A percentile compares a stretch with the other conserved stretches of the same genome.
Conservation (phyloP, 805 yeast species). For the Debaryomyces castellii region DNA sequence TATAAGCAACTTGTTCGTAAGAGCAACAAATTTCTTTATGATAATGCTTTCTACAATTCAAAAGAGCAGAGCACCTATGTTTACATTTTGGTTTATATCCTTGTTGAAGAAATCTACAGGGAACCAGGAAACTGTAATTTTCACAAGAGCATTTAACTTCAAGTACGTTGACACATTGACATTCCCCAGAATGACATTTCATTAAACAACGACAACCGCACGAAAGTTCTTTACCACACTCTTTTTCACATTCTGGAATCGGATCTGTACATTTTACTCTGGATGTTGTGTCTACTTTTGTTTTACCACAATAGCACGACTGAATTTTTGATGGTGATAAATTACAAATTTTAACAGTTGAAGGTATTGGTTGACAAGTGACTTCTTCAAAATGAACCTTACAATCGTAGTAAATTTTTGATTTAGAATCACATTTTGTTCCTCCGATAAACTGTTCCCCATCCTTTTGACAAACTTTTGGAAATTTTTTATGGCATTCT, state of each 20-base stretch:
- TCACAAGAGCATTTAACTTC: conserved; percentile 64
- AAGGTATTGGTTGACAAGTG: conserved; percentile 52
- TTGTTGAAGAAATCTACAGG: conserved; percentile 57
- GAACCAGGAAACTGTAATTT: conserved; percentile 52
- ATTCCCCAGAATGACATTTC: conserved; percentile 75
- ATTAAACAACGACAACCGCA: conserved; percentile 77
- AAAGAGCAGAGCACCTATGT: conserved; percentile 68
- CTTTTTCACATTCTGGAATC: conserved; percentile 68
- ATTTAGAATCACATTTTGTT: conserved; percentile 27
- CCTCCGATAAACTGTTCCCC: conserved; percentile 29
- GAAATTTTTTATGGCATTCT: conserved; percentile 44
- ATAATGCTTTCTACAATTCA: conserved; percentile 79
- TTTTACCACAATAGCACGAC: conserved; percentile 81
- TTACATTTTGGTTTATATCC: conserved; percentile 61
- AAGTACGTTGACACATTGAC: conserved; percentile 59
- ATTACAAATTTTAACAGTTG: conserved; percentile 47
- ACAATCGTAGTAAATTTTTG: conserved; percentile 63
- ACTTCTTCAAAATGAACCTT: conserved; percentile 52
- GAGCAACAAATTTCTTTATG: conserved; percentile 71
- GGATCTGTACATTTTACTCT: conserved; percentile 72
- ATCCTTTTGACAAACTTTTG: conserved; percentile 30
- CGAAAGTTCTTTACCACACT: conserved; percentile 59
- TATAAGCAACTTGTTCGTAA: conserved; percentile 59
- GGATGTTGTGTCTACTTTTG: conserved; percentile 39
- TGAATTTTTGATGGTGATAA: conserved; percentile 57